Percentiles rank a stretch among this genome's conserved stretches.
These are phyloP conservation scores for Xylariaceae sp. DNA, from an alignment of 2,329 filamentous ascomycete genomes.

Conservation along the genomic window DNA sequence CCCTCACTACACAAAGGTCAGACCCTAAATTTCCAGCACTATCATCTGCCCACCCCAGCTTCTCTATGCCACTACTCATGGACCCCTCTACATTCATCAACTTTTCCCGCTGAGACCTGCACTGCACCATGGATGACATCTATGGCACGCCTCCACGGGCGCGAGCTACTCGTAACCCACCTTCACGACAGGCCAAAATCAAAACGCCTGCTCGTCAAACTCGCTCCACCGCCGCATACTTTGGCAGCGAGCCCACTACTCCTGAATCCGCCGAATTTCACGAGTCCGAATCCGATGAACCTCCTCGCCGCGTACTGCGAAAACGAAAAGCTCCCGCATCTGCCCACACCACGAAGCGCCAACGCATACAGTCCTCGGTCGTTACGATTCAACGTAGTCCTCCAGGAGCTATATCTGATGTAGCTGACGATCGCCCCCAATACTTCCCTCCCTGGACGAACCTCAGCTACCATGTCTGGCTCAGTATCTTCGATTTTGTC, in stretches of 20 bases:
- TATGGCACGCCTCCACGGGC: slow-evolving; percentile 11
- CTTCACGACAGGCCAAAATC: slow-evolving; percentile 24
- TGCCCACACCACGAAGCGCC: slow-evolving; percentile 7
- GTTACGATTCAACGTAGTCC: slow-evolving; percentile 1
- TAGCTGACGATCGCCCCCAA: slow-evolving; percentile 33
- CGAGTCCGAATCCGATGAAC: slow-evolving; percentile 9
- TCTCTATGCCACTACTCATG: neutral
- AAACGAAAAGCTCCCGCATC: slow-evolving; percentile 6
- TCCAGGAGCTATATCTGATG: neutral
- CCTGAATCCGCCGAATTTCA: slow-evolving; percentile 7
- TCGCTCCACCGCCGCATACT: slow-evolving; percentile 21
- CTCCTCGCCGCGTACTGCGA: slow-evolving; percentile 2
- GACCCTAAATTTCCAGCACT: too few species aligned
- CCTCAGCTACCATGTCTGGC: slow-evolving; percentile 64
- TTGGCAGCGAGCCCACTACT: slow-evolving; percentile 8
- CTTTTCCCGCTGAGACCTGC: slow-evolving; percentile 1
- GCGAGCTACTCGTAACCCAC: slow-evolving; percentile 21
- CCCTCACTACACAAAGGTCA: too few species aligned
- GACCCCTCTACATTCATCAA: neutral
- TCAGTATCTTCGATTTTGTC: slow-evolving; percentile 66
- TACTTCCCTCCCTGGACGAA: slow-evolving; percentile 46
- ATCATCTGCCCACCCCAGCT: too few species aligned
- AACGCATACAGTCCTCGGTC: slow-evolving; percentile 3
- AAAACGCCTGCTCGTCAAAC: slow-evolving; percentile 22
- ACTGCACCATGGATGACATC: slow-evolving; percentile 19